Evolutionary conservation across 352 stramenopile genomes (phyloP).

Genomic region (Pythium coloratum): DNA sequence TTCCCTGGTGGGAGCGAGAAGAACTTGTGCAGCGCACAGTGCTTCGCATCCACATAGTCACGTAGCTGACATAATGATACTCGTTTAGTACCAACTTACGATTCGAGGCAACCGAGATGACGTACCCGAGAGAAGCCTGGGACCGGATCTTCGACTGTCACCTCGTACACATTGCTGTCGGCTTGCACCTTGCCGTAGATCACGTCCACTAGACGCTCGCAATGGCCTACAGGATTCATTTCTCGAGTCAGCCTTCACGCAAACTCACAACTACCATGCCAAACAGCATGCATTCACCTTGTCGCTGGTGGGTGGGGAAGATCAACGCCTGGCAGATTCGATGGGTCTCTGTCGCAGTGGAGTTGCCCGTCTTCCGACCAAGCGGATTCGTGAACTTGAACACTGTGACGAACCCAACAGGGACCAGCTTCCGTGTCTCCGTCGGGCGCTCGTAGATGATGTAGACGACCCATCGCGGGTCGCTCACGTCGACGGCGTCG

Average conservation of each 20-base stretch:
- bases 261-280: neutral
- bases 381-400: constrained; percentile 86
- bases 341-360: constrained; percentile 58
- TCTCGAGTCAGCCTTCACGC: neutral
- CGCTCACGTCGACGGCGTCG: constrained; percentile 67
- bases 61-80: constrained; percentile 41
- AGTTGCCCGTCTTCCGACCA: constrained; percentile 42
- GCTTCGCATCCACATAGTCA: constrained; percentile 68
- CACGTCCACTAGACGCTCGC: constrained; percentile 68
- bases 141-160: constrained; percentile 85
- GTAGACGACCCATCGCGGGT: constrained; percentile 80
- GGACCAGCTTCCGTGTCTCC: constrained; percentile 28
- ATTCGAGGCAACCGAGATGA: neutral
- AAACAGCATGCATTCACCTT: constrained; percentile 37
- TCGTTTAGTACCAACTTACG: too few relatives aligned
- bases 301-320: constrained; percentile 75
- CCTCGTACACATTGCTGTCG: constrained; percentile 66
- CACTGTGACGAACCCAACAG: constrained; percentile 74
- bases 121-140: constrained; percentile 67
- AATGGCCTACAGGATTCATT: constrained; percentile 42
- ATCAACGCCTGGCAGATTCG: constrained; percentile 85
- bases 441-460: constrained; percentile 60
- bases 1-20: constrained; percentile 48
- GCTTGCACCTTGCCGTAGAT: constrained; percentile 57
- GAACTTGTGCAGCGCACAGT: constrained; percentile 56